Evolutionary conservation across 352 stramenopile genomes (phyloP).

Genomic region (Phytophthora quininea): DNA sequence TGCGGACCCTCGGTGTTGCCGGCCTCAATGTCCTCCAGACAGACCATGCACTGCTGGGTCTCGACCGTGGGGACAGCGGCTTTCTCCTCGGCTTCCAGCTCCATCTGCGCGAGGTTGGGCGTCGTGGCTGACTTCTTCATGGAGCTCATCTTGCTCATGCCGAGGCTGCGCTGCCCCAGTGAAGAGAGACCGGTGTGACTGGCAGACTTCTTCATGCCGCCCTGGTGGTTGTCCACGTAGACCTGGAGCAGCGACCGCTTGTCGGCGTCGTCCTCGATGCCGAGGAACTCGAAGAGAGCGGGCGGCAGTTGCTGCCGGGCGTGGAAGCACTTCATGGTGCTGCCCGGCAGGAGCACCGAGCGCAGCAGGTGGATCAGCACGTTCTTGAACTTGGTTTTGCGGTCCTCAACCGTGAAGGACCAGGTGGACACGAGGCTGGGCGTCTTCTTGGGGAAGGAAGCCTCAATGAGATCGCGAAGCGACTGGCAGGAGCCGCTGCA

Average conservation of each 20-base stretch:
- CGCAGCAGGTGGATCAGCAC: conserved; percentile 72
- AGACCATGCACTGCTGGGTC: conserved; percentile 49
- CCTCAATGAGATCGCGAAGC: conserved; percentile 65
- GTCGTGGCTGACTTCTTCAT: conserved; percentile 38
- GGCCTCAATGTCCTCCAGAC: conserved; percentile 39
- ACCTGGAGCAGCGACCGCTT: conserved; percentile 74
- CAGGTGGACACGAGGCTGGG: conserved; percentile 47
- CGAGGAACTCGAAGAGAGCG: conserved; percentile 64
- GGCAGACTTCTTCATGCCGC: conserved; percentile 36
- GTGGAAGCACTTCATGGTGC: conserved; percentile 69
- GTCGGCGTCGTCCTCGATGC: conserved; percentile 56
- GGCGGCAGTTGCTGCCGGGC: conserved; percentile 54
- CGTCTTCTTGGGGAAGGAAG: conserved; percentile 70
- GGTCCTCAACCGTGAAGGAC: conserved; percentile 50
- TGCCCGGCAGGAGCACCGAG: conserved; percentile 63
- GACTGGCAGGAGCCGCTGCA: conserved; percentile 71
- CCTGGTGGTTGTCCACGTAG: conserved; percentile 68
- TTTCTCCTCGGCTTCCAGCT: conserved; percentile 38
- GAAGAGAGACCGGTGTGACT: conserved; percentile 40
- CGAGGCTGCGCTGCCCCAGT: conserved; percentile 29
- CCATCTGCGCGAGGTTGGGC: conserved; percentile 32
- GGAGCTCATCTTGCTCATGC: conserved; percentile 28
- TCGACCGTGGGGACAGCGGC: conserved; percentile 27
- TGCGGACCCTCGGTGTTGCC: conserved; percentile 26
- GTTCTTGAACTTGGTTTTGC: conserved; percentile 69